Evolutionary conservation across 352 stramenopile species (phyloP).

Genomic region (Phytophthora palmivora): DNA sequence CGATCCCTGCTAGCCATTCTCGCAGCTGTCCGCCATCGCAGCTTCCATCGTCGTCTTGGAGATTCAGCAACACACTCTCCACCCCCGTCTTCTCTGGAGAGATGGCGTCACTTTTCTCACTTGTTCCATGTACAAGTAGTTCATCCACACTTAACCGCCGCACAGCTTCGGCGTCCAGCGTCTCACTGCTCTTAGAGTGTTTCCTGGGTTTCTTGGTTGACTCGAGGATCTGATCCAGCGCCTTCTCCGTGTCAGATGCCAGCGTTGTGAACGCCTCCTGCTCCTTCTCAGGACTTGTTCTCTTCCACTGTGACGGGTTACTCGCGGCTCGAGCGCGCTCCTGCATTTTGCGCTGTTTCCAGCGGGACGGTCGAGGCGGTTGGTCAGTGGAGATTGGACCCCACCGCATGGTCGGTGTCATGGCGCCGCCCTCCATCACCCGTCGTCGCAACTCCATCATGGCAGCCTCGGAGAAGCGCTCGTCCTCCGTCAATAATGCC

Average conservation of each 20-base stretch:
- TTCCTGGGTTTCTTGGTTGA: slow-evolving; percentile 27
- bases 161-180: slow-evolving; percentile 49
- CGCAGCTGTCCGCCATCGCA: slow-evolving; percentile 40
- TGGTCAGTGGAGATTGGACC: slow-evolving; percentile 35
- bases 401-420: slow-evolving; percentile 17
- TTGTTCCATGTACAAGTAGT: slow-evolving; percentile 38
- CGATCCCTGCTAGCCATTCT: slow-evolving; percentile 64
- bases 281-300: slow-evolving; percentile 26
- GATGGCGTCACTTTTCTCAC: slow-evolving; percentile 27
- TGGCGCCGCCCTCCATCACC: slow-evolving; percentile 56
- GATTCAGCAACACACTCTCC: slow-evolving; percentile 37
- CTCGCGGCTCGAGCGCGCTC: slow-evolving; percentile 34
- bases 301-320: slow-evolving; percentile 22
- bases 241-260: slow-evolving; percentile 57
- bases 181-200: slow-evolving; percentile 32
- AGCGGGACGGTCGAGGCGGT: slow-evolving; percentile 37
- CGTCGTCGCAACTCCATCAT: slow-evolving; percentile 77
- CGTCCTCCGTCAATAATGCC: slow-evolving; percentile 64
- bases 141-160: slow-evolving; percentile 65
- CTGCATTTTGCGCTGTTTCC: slow-evolving; percentile 52
- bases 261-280: slow-evolving; percentile 38
- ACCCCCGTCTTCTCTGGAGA: slow-evolving; percentile 48
- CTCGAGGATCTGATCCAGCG: slow-evolving; percentile 56
- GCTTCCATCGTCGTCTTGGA: slow-evolving; percentile 36
- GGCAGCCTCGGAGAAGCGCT: slow-evolving; percentile 55